Evolutionary conservation across 164 flowering plant species (phyloP), one percentile per base, ranked within the genome.

Genomic region (Vitis amurensis): DNA sequence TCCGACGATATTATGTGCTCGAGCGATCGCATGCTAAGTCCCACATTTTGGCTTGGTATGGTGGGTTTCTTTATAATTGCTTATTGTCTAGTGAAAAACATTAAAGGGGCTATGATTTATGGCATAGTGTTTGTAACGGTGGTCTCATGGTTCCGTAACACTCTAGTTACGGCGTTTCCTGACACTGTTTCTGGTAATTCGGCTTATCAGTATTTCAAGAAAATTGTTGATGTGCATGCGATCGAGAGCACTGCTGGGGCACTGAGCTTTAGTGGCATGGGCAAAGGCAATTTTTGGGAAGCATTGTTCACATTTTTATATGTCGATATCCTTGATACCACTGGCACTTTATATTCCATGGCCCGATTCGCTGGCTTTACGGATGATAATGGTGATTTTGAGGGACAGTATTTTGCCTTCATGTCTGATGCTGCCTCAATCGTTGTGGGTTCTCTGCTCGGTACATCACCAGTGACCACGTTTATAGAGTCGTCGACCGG

Each of bases 81-180:
- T 2, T 87, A 88, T 56, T 88, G 96, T 57, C 51, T 92, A 29
- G 82, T 82, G 29, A 90, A 86, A 52, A 80, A 88, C 75, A 52
- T 94, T 0, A 92, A 94, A 62, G 98, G 98, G 0, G 97, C 93
- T 0, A 92, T 92, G 94, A 90, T 94, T 9, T 94, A 94, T 79
- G 98, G 98, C 4, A 88, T 94, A 23, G 76, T 94, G 0, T 89
- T 94, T 68, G 97, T 94, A 1, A 94, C 98, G 11, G 96, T 82
- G n/a, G 82, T 94, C 13, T 92, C 97, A 1, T 94, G 98, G 98
- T 88, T 94, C 80, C 89, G 97, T 1, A 67, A 84, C 87, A 90
- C 97, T 0, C 37, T 48, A 0, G 96, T 94, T 0, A 94, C 97
- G 62, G 91, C 68, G 53, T 94, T 94, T 60, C 97, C 98, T 1